Evolutionary conservation across 805 yeast genomes (phyloP), one percentile per base, ranked within the genome.

Genomic region (Zygoascus bituminiphila): DNA sequence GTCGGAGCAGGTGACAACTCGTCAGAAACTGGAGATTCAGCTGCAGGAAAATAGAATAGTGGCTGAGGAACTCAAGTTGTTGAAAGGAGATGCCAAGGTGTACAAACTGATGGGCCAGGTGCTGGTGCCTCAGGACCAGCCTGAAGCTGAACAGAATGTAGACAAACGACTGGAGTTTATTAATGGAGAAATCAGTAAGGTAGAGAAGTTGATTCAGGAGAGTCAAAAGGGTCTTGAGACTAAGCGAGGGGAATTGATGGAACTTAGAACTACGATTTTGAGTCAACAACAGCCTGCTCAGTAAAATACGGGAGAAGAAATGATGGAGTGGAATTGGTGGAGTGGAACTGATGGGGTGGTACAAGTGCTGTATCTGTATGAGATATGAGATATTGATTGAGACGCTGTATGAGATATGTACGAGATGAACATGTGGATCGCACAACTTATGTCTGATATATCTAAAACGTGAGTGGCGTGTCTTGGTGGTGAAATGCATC

Each of bases 61-160:
- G 14, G 74, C 81, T 55, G 81, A 77, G 35, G 98, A 93, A 66
- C 85, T 93, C 58, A 77, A 75, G 24, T 57, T 67, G 40, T 69
- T 85, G 49, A 76, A 77, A 48, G 84, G 79, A 31, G 84, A 78
- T 35, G 74, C 94, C 14, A 85, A 84, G 57, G 80, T 93, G 22
- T 93, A 78, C 69, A 93, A 93, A 66, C 74, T 89, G 54, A 84
- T 91, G 22, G 98, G 98, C 1, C 95, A 96, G 5, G 88, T 91
- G 3, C 72, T 93, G 51, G 72, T 94, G 52, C 96, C 97, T 1
- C 96, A 91, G 60, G 96, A 88, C 48, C 76, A 77, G 33, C 63
- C 63, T 9, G 98, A 93, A 65, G 95, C 98, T 20, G 78, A 78
- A 54, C 56, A 77, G 59, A 91, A 91, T 60, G 96, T 93, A 31